Evolutionary conservation across 2,329 filamentous ascomycete species (phyloP).

Genomic region (Talaromyces rugulosus): DNA sequence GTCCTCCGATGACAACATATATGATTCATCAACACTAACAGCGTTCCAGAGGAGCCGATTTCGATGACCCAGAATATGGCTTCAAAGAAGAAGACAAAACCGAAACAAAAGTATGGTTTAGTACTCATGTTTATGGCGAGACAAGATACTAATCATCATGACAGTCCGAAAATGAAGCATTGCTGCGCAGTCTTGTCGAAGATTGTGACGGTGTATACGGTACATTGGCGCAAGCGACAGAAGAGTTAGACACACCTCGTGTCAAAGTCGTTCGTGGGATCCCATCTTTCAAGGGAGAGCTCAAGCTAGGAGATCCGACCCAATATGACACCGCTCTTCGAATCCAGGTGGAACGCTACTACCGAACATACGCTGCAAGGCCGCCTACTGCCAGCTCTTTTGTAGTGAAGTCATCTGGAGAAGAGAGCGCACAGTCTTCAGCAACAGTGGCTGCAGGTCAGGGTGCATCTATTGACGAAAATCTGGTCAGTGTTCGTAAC

Average conservation of each 20-base stretch:
- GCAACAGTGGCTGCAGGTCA: constrained; percentile 37
- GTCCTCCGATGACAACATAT: constrained; percentile 30
- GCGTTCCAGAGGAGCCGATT: constrained; percentile 71
- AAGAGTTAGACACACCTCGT: constrained; percentile 71
- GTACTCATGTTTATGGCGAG: not conserved
- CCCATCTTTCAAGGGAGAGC: constrained; percentile 70
- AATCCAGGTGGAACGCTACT: constrained; percentile 88
- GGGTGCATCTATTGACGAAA: constrained; percentile 14
- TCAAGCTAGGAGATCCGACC: constrained; percentile 75
- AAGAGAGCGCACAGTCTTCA: constrained; percentile 52
- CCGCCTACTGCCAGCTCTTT: constrained; percentile 75
- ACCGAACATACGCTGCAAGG: constrained; percentile 73
- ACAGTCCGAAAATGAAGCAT: constrained; percentile 66
- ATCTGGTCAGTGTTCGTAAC: constrained; percentile 67
- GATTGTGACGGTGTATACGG: constrained; percentile 70
- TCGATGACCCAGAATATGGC: constrained; percentile 84
- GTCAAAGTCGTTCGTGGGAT: constrained; percentile 73
- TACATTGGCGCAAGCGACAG: constrained; percentile 81
- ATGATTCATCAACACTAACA: constrained; percentile 20
- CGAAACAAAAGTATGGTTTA: constrained; percentile 54
- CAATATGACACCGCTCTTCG: constrained; percentile 69
- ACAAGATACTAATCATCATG: not conserved
- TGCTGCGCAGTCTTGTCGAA: constrained; percentile 62
- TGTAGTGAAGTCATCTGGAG: constrained; percentile 50
- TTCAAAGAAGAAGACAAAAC: constrained; percentile 89